Base-by-base conservation (phyloP, 306 rosid genomes). In the Pyrus communis region DNA sequence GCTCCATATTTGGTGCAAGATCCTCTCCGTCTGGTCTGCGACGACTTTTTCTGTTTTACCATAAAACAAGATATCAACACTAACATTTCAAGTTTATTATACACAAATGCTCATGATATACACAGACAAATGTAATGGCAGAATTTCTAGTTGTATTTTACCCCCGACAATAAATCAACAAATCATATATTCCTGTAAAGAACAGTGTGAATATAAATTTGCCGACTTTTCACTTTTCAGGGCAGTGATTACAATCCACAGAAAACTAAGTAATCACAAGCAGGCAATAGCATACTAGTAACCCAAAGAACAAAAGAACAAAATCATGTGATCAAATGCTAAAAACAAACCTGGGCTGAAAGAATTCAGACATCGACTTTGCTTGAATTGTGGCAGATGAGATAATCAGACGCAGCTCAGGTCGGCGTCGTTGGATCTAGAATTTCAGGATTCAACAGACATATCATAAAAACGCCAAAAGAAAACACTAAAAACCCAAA, bases 341-440 rank as follows among this genome's bases (percentile, higher is more conserved):
- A 25, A 33, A 74, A 85, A 68, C 60, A 82, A 80, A 94, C 98
- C 97, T 94, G 61, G 78, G 66, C 60, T 63, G 82, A 77, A 91
- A 94, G 88, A 91, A 94, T 67, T 81, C 85, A 70, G 97, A 79
- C 96, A 94, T 91, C 1, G 89, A 85, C 80, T 90, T 91, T 71
- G 98, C 98, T 86, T 94, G 97, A 84, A 94, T 91, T 70, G 98
- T 94, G 72, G 98, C 97, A 71, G 97, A 94, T 57, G 98, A 85
- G 59, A 94, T 94, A 79, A 94, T 80, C 81, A 94, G 83, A 23
- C 98, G 93, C 80, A 94, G 74, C 77, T 91, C 96, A 46, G 96
- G 91, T 49, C 98, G 90, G 45, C 97, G 89, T 4, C 91, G 85
- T 84, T 91, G 97, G 80, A 94, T 90, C 98, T 94, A 71, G 67